Percentiles rank a stretch among this genome's conserved stretches.
Evolutionary conservation across 2,329 filamentous ascomycete species (phyloP).

Genomic region (Oidium heveae): DNA sequence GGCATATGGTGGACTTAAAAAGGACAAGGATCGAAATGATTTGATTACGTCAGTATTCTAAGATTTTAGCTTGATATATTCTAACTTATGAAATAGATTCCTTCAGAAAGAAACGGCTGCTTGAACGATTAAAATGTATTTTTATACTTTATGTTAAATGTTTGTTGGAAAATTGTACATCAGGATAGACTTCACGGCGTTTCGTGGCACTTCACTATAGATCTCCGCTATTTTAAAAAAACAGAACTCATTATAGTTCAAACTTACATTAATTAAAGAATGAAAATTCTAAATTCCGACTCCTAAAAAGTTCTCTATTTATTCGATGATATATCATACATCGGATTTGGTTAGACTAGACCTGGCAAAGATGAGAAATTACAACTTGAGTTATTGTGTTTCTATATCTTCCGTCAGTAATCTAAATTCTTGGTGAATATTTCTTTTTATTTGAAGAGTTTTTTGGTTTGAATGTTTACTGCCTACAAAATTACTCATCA

Average conservation of each 20-base stretch:
- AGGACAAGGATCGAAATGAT: slow-evolving; percentile 97
- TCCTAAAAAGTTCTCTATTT: no score
- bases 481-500: no score
- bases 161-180: not conserved
- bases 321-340: no score
- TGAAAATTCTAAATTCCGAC: not conserved
- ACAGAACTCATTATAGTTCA: not conserved
- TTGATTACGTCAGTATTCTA: slow-evolving; percentile 63
- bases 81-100: slow-evolving; percentile 21
- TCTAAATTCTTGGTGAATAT: no score
- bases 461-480: no score
- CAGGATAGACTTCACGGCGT: not conserved
- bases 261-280: not conserved
- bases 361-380: no score
- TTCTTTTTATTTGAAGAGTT: no score
- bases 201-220: not conserved
- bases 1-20: slow-evolving; percentile 99
- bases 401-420: no score
- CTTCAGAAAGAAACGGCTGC: slow-evolving; percentile 34
- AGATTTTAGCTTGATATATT: not conserved
- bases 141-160: not conserved
- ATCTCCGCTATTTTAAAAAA: not conserved
- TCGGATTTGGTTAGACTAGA: no score
- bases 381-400: no score
- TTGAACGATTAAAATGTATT: not conserved